phyloP scores from a whole-genome alignment of 257 asterid species.

The Leonotis leonurus region DNA sequence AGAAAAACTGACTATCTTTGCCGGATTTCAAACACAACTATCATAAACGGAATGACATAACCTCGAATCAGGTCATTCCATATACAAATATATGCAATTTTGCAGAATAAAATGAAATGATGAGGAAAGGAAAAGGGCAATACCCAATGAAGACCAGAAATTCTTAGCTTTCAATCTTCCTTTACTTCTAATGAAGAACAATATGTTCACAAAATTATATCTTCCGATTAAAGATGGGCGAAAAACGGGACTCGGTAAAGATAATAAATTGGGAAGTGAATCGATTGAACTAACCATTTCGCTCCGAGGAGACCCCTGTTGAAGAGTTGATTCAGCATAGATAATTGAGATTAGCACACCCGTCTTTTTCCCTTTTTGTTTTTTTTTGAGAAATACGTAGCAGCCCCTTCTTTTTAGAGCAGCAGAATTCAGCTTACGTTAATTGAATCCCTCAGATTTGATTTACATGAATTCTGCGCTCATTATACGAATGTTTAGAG shows the following conservation, averaged over 20 bases:
- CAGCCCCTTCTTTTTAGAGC: background rate
- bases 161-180: background rate
- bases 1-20: too few relatives aligned
- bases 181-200: background rate
- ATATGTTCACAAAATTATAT: background rate
- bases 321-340: slow-evolving; percentile 83
- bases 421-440: background rate
- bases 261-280: background rate
- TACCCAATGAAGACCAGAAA: slow-evolving; percentile 3
- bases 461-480: background rate
- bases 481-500: background rate
- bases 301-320: slow-evolving; percentile 80
- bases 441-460: background rate
- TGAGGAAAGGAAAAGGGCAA: background rate
- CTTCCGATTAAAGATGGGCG: background rate
- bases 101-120: background rate
- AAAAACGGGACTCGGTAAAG: background rate
- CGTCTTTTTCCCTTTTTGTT: too few relatives aligned
- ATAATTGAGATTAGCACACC: slow-evolving; percentile 34
- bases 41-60: background rate
- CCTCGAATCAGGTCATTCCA: background rate
- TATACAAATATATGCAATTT: background rate
- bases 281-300: slow-evolving; percentile 56
- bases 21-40: background rate
- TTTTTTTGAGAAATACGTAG: too few relatives aligned